Evolutionary conservation across 2,329 filamentous ascomycete species (phyloP).

Genomic region (Lasiodiplodia sp.): DNA sequence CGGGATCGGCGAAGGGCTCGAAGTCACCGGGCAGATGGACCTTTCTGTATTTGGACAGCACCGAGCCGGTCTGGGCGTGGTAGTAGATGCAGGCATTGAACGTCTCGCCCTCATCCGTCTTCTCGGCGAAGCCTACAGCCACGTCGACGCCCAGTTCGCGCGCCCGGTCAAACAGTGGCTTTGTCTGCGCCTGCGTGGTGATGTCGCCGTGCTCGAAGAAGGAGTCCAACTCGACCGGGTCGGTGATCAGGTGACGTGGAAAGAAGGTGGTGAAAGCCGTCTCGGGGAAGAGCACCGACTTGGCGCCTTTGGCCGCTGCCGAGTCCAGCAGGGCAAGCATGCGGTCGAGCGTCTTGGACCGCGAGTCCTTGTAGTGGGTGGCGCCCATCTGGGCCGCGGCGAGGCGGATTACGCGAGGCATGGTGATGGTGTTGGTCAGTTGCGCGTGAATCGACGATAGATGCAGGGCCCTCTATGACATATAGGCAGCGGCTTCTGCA

Average conservation of each 20-base stretch:
- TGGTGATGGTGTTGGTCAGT: slow-evolving; percentile 31
- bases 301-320: slow-evolving; percentile 52
- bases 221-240: slow-evolving; percentile 52
- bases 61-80: slow-evolving; percentile 33
- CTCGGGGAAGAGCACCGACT: slow-evolving; percentile 61
- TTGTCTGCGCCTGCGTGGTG: slow-evolving; percentile 50
- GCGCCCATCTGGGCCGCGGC: slow-evolving; percentile 62
- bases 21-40: slow-evolving; percentile 36
- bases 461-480: not conserved
- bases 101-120: slow-evolving; percentile 46
- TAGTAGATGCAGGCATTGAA: slow-evolving; percentile 38
- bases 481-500: not conserved
- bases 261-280: slow-evolving; percentile 64
- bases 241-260: slow-evolving; percentile 56
- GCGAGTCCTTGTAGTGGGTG: slow-evolving; percentile 50
- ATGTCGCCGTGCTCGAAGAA: slow-evolving; percentile 59
- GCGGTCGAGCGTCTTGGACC: slow-evolving; percentile 51
- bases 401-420: slow-evolving; percentile 52
- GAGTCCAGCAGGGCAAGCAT: slow-evolving; percentile 58
- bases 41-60: slow-evolving; percentile 36
- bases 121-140: slow-evolving; percentile 60
- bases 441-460: not conserved
- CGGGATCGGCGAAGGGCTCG: slow-evolving; percentile 49
- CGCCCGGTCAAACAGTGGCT: slow-evolving; percentile 57
- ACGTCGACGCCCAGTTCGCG: slow-evolving; percentile 58